phyloP scores from a whole-genome alignment of 805 yeast genomes.

The Candida manassasensis region DNA sequence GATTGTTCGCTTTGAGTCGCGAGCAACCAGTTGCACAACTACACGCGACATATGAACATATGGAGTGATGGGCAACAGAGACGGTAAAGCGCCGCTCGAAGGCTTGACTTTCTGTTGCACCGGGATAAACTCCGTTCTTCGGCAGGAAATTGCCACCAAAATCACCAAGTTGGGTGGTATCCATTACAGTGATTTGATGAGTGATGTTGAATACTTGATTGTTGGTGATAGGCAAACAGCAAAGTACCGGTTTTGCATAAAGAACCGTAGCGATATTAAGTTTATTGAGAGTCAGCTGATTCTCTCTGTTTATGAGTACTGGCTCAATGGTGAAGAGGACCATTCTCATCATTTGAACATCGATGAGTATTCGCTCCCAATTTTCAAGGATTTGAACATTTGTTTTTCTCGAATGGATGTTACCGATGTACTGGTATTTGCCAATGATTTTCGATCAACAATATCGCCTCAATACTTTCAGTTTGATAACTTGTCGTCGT shows the following conservation, averaged over 20 bases:
- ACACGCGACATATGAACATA: too few species aligned
- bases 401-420: slow-evolving; percentile 40
- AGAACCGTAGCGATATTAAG: slow-evolving; percentile 50
- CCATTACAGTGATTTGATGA: slow-evolving; percentile 53
- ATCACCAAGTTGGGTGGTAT: slow-evolving; percentile 57
- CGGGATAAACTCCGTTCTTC: slow-evolving; percentile 37
- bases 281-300: slow-evolving; percentile 50
- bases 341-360: slow-evolving; percentile 15
- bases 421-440: slow-evolving; percentile 2
- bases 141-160: slow-evolving; percentile 41
- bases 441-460: slow-evolving; percentile 10
- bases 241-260: slow-evolving; percentile 49
- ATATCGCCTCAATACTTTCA: slow-evolving; percentile 15
- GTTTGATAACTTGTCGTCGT: slow-evolving; percentile 25
- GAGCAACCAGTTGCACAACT: too few species aligned
- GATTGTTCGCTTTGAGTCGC: too few species aligned
- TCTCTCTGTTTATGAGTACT: slow-evolving; percentile 39
- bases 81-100: slow-evolving; percentile 31
- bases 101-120: slow-evolving; percentile 57
- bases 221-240: slow-evolving; percentile 57
- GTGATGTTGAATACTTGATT: slow-evolving; percentile 54
- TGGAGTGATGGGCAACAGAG: background rate
- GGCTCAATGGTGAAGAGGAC: slow-evolving; percentile 49
- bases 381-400: slow-evolving; percentile 41
- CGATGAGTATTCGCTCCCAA: slow-evolving; percentile 27